Evolutionary conservation across 2,329 filamentous ascomycete genomes (phyloP).

Genomic region (Ophioceras dolichostomum): DNA sequence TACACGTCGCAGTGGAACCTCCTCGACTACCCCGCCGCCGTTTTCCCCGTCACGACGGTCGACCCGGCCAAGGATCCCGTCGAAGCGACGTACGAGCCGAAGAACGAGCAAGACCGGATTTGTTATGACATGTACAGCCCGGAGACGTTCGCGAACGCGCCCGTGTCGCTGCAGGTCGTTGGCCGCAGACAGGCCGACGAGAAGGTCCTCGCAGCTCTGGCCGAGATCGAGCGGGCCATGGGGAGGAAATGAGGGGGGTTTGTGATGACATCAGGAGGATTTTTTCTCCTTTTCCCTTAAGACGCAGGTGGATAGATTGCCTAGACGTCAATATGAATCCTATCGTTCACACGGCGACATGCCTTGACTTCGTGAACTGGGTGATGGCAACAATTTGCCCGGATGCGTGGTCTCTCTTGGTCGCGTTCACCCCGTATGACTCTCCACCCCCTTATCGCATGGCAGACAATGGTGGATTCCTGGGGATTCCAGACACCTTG

Average conservation of each 20-base stretch:
- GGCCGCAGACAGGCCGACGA: conserved; percentile 41
- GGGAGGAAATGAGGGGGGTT: background rate
- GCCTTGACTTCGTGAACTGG: too few species aligned
- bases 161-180: conserved; percentile 40
- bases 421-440: too few species aligned
- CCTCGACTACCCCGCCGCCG: conserved; percentile 50
- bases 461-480: too few species aligned
- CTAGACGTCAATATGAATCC: too few species aligned
- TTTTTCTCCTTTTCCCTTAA: too few species aligned
- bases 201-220: conserved; percentile 5
- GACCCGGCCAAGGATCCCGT: conserved; percentile 15
- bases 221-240: conserved; percentile 1
- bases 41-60: conserved; percentile 41
- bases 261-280: too few species aligned
- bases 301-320: too few species aligned
- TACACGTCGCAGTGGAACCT: conserved; percentile 60
- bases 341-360: too few species aligned
- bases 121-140: conserved; percentile 20
- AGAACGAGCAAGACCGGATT: conserved; percentile 11
- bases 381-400: too few species aligned
- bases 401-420: too few species aligned
- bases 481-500: too few species aligned
- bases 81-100: conserved; percentile 7
- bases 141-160: conserved; percentile 32
- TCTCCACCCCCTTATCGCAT: too few species aligned